Conservation (phyloP, 495 filamentous ascomycete species). For the Chaetomium fimeti region DNA sequence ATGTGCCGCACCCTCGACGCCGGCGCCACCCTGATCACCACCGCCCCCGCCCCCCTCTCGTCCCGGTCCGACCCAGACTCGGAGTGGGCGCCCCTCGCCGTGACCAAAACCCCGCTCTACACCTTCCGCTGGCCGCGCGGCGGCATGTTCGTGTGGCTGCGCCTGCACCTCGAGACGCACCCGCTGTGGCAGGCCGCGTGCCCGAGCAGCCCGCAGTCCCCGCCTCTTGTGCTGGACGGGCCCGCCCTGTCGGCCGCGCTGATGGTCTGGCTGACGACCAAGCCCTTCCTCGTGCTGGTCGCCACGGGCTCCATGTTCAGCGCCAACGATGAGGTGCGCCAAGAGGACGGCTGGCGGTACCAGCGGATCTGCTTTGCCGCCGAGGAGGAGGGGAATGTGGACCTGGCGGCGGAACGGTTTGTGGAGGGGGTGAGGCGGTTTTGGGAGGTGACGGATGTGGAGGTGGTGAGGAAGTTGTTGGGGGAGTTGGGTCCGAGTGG, state of each 20-base stretch:
- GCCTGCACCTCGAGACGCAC: constrained; percentile 65
- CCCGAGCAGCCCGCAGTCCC: constrained; percentile 23
- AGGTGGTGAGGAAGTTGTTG: constrained; percentile 58
- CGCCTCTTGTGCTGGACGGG: constrained; percentile 40
- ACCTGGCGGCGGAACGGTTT: constrained; percentile 57
- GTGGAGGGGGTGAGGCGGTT: constrained; percentile 67
- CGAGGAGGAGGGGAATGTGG: constrained; percentile 66
- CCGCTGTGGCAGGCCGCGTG: constrained; percentile 58
- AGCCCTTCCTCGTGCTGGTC: constrained; percentile 64
- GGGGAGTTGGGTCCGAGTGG: constrained; percentile 25
- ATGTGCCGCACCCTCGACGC: constrained; percentile 72
- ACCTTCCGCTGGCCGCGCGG: constrained; percentile 76
- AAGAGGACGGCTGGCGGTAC: constrained; percentile 59
- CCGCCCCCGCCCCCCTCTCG: constrained; percentile 28
- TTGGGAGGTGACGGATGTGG: constrained; percentile 66
- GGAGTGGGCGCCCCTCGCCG: constrained; percentile 39
- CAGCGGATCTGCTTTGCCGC: constrained; percentile 86
- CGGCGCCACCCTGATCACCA: constrained; percentile 58
- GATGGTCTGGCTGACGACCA: constrained; percentile 69
- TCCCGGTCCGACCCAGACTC: constrained; percentile 46
- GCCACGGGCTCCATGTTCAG: constrained; percentile 70
- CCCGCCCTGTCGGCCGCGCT: constrained; percentile 57
- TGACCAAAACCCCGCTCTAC: constrained; percentile 68
- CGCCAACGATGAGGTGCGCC: constrained; percentile 56
- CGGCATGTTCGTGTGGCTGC: constrained; percentile 91